Evolutionary conservation across 2,329 filamentous ascomycete species (phyloP).

Genomic region (Zymoseptoria passerinii): DNA sequence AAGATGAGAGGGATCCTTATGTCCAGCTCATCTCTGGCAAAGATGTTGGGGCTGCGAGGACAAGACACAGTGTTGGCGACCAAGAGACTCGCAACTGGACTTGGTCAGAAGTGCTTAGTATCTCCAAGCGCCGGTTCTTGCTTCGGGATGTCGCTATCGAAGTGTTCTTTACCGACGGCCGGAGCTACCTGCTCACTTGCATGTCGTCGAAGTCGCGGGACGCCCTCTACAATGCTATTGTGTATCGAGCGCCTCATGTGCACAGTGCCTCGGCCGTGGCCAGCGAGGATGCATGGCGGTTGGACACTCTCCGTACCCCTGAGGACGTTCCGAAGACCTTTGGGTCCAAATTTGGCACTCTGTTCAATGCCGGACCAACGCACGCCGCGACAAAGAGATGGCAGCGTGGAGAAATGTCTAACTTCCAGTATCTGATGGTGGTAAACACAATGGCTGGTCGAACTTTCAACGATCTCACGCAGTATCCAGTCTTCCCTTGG

Average conservation of each 20-base stretch:
- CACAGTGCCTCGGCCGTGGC: conserved; percentile 49
- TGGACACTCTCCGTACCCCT: conserved; percentile 70
- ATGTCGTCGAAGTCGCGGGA: conserved; percentile 67
- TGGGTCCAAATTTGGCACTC: conserved; percentile 81
- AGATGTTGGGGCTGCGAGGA: conserved; percentile 52
- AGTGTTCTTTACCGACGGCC: conserved; percentile 92
- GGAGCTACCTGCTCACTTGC: conserved; percentile 85
- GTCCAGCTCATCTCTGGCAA: conserved; percentile 84
- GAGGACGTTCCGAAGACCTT: conserved; percentile 59
- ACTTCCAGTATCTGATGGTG: conserved; percentile 98
- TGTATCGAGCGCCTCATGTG: conserved; percentile 71
- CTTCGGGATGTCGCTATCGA: conserved; percentile 96
- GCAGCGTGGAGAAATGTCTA: conserved; percentile 91
- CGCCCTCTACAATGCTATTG: conserved; percentile 69
- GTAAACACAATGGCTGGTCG: conserved; percentile 95
- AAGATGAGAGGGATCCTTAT: conserved; percentile 89
- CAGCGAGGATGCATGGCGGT: conserved; percentile 82
- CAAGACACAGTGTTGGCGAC: conserved; percentile 44
- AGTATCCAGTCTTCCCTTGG: conserved; percentile 98
- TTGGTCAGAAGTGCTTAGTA: conserved; percentile 88
- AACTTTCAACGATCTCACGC: conserved; percentile 95
- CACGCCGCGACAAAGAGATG: conserved; percentile 82
- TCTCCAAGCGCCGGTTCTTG: conserved; percentile 89
- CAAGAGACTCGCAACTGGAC: conserved; percentile 86
- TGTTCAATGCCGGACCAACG: conserved; percentile 75